These are phyloP conservation scores for Leccinum disarticulatum DNA, from an alignment of 768 basidiomycete genomes.

Conservation along the genomic window DNA sequence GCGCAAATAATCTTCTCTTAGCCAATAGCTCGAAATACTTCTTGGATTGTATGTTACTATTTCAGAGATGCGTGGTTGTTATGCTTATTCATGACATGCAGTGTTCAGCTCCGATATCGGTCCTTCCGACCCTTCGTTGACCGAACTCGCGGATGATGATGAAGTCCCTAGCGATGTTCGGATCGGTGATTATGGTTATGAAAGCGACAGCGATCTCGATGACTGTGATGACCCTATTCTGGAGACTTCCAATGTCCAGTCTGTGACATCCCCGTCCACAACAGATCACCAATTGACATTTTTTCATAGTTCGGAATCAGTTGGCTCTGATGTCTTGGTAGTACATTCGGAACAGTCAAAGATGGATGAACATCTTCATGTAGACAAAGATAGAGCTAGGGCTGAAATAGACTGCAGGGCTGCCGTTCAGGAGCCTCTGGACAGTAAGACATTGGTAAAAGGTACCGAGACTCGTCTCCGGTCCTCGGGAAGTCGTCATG, in stretches of 20 bases:
- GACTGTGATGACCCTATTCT: constrained; percentile 2
- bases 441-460: background rate
- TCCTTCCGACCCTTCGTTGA: constrained; percentile 7
- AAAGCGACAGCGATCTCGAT: constrained; percentile 35
- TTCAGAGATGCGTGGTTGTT: background rate
- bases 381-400: background rate
- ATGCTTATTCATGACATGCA: background rate
- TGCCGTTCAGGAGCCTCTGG: background rate
- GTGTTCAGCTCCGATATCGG: constrained; percentile 13
- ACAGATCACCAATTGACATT: background rate
- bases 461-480: background rate
- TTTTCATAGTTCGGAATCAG: constrained; percentile 13
- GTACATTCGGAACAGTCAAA: constrained; percentile 12
- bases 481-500: constrained; percentile 13
- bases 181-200: constrained; percentile 30
- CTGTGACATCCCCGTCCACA: background rate
- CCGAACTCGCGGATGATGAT: constrained; percentile 11
- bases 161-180: constrained; percentile 5
- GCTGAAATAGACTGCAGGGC: too few species aligned
- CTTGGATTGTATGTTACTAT: constrained; percentile 16
- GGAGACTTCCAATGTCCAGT: background rate
- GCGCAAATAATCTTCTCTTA: constrained; percentile 30
- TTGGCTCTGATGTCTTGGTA: constrained; percentile 21
- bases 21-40: constrained; percentile 29
- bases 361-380: background rate